Evolutionary conservation across 106 monocot species (phyloP), one percentile per base, ranked within the genome.

Genomic region (Gastrodia elata): DNA sequence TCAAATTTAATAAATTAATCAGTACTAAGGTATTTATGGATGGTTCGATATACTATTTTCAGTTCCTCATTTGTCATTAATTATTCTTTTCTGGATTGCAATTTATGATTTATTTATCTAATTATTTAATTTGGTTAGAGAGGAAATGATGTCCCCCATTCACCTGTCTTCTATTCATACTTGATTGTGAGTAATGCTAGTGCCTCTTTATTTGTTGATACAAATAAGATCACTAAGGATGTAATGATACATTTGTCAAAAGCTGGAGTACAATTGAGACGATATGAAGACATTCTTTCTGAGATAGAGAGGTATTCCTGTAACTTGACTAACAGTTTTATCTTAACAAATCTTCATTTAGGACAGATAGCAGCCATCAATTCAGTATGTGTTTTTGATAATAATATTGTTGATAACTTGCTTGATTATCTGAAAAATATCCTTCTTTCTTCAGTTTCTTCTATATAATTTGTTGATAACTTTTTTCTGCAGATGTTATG

Each of bases 141-240:
- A 86, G 96, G 96, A 86, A 86, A 81, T 83, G 96, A 97, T 75
- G 81, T 90, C 74, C 86, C 90, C 72, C 75, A 93, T 86, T 92
- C 92, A 67, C 96, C 96, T 76, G 92, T 97, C 49, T 86, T 90
- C 42, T 97, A 97, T 86, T 76, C 90, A 46, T 97, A 97, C 78
- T 78, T 97, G 38, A 78, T 93, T 78, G 96, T 97, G 74, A 90
- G 80, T 72, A 79, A 36, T 65, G 77, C 68, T 30, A 44, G 73
- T 79, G 92, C 90, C 68, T 86, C 77, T 69, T 80, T 97, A 25
- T 93, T 97, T 84, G 78, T 97, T 64, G 90, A 97, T 80, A 76
- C 74, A 8, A 58, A 38, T 32, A 97, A 97, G 75, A 77, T 97
- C 37, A 90, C 90, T 5, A 15, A 80, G 40, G 90, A 88, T 74